Conservation (phyloP, 1,139 yeast species). For the Hyphopichia buzzinii region DNA sequence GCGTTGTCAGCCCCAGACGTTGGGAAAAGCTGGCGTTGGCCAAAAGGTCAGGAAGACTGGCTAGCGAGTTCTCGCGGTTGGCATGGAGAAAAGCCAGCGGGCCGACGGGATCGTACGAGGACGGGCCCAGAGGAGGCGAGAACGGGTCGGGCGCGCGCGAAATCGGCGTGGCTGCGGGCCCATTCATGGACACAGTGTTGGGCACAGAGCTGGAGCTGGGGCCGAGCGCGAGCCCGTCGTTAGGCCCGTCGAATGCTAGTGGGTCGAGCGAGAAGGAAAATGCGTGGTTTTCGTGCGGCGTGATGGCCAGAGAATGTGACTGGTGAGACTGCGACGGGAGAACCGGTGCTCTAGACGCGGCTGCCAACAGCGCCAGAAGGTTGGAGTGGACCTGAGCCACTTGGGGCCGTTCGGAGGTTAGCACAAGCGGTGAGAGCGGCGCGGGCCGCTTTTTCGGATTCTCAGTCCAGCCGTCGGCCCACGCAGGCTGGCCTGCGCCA, state of each 20-base stretch:
- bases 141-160: too few relatives aligned
- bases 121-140: not conserved
- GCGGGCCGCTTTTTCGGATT: slow-evolving; percentile 31
- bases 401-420: not conserved
- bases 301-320: too few relatives aligned
- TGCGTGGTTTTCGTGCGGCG: slow-evolving; percentile 4
- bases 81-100: slow-evolving; percentile 15
- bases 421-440: slow-evolving; percentile 28
- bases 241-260: slow-evolving; percentile 35
- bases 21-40: too few relatives aligned
- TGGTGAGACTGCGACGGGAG: slow-evolving; percentile 6
- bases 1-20: slow-evolving; percentile 2
- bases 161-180: not conserved
- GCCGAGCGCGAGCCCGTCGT: slow-evolving; percentile 15
- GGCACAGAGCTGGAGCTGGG: slow-evolving; percentile 4
- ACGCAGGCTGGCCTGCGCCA: not conserved
- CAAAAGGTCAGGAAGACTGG: slow-evolving; percentile 23
- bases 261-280: slow-evolving; percentile 34
- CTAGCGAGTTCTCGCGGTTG: slow-evolving; percentile 20
- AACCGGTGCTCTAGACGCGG: slow-evolving; percentile 4
- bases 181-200: slow-evolving; percentile 2
- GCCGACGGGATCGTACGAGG: slow-evolving; percentile 9
- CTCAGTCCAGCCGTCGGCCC: slow-evolving; percentile 6
- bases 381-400: slow-evolving; percentile 11
- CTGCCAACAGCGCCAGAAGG: slow-evolving; percentile 15